Percentiles rank a stretch among this genome's conserved stretches.
These are phyloP conservation scores for Blepharisma stoltei DNA, from an alignment of 73 alveolate genomes.

Conservation along the genomic window DNA sequence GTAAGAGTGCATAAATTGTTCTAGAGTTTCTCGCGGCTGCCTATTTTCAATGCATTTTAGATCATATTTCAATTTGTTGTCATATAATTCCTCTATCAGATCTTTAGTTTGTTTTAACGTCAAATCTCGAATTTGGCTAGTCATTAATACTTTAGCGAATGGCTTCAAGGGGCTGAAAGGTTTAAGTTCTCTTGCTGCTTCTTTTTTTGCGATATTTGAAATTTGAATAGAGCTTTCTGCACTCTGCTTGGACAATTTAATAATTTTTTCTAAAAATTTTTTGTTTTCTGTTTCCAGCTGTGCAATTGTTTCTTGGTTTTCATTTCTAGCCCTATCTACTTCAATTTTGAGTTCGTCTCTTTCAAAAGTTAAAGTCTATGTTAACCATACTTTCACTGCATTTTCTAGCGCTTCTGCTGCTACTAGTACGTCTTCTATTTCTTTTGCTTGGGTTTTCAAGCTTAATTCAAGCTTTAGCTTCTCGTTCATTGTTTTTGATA, in stretches of 20 bases:
- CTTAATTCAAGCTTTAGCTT: background rate
- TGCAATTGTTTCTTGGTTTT: constrained; percentile 1
- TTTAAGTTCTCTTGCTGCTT: background rate
- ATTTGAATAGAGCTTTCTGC: background rate
- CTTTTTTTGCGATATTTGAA: background rate
- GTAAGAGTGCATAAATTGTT: constrained; percentile 90
- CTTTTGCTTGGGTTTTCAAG: constrained; percentile 22
- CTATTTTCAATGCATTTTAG: constrained; percentile 85
- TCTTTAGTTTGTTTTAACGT: constrained; percentile 80
- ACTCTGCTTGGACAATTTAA: background rate
- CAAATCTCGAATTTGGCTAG: constrained; percentile 48
- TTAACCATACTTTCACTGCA: background rate
- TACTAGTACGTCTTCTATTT: constrained; percentile 13
- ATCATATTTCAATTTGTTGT: constrained; percentile 78
- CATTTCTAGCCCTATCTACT: background rate
- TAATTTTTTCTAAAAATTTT: constrained; percentile 1
- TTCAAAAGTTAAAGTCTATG: background rate
- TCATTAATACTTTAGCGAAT: constrained; percentile 25
- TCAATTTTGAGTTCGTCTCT: constrained; percentile 7
- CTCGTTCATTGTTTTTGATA: no score
- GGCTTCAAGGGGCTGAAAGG: background rate
- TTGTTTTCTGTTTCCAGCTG: constrained; percentile 19
- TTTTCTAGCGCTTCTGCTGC: constrained; percentile 36
- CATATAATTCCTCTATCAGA: constrained; percentile 81
- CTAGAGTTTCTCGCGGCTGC: constrained; percentile 93